Evolutionary conservation across 2,329 filamentous ascomycete genomes (phyloP).

Genomic region (Tolypocladium sp.): DNA sequence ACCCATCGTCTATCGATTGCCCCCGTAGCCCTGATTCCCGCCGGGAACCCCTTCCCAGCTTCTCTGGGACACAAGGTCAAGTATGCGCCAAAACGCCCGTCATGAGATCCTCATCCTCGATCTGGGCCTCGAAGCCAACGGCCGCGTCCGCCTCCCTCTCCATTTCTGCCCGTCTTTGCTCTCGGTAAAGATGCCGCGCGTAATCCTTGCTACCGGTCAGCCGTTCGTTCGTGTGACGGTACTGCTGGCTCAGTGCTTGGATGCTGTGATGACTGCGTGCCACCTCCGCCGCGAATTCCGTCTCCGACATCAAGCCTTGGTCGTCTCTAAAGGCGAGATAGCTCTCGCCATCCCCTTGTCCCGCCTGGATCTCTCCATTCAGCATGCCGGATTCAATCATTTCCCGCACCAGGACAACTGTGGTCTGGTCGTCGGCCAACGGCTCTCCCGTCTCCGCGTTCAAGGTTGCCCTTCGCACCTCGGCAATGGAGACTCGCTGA

Average conservation of each 20-base stretch:
- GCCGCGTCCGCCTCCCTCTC: slow-evolving; percentile 22
- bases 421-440: slow-evolving; percentile 31
- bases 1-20: neutral
- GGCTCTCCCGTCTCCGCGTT: slow-evolving; percentile 42
- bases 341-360: slow-evolving; percentile 27
- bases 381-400: slow-evolving; percentile 50
- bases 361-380: slow-evolving; percentile 39
- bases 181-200: slow-evolving; percentile 34
- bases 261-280: slow-evolving; percentile 30
- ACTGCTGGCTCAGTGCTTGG: slow-evolving; percentile 33
- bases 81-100: slow-evolving; percentile 26
- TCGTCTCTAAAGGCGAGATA: slow-evolving; percentile 43
- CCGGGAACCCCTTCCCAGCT: neutral
- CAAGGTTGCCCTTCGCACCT: slow-evolving; percentile 41
- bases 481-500: slow-evolving; percentile 44
- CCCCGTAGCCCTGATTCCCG: neutral
- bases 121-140: slow-evolving; percentile 33
- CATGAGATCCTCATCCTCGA: slow-evolving; percentile 56
- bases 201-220: slow-evolving; percentile 49
- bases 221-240: slow-evolving; percentile 43
- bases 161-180: slow-evolving; percentile 37
- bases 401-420: slow-evolving; percentile 35
- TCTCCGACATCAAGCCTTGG: slow-evolving; percentile 36
- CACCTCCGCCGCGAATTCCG: slow-evolving; percentile 39
- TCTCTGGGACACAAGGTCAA: neutral